phyloP scores from a whole-genome alignment of 2,329 filamentous ascomycete species.

The Pseudogymnoascus sp. region DNA sequence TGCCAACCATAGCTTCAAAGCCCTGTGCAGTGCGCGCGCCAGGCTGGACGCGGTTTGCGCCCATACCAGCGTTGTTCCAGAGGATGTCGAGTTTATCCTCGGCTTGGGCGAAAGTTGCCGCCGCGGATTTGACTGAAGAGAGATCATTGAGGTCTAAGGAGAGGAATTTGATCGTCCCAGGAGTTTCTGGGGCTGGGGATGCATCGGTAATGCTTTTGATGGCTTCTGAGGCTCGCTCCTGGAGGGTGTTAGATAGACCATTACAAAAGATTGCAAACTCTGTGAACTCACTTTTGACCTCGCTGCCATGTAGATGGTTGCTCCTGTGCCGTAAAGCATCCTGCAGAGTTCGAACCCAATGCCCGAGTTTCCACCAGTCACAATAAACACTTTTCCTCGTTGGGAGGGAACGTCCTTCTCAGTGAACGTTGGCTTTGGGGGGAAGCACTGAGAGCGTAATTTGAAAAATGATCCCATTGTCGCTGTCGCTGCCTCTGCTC shows the following conservation, averaged over 20 bases:
- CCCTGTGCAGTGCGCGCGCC: constrained; percentile 10
- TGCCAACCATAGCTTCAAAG: constrained; percentile 14
- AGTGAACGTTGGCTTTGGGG: constrained; percentile 33
- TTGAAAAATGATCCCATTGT: background rate
- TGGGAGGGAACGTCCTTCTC: constrained; percentile 33
- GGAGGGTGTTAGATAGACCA: background rate
- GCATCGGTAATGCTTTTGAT: constrained; percentile 31
- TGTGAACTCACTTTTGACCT: constrained; percentile 25
- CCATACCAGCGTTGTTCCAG: constrained; percentile 22
- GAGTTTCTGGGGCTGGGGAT: constrained; percentile 28
- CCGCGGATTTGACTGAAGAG: constrained; percentile 20
- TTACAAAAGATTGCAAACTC: background rate
- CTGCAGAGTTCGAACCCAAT: constrained; percentile 39
- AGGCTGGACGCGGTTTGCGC: constrained; percentile 7
- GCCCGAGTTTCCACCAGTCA: constrained; percentile 32
- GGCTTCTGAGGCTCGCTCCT: constrained; percentile 30
- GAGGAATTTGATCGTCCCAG: constrained; percentile 28
- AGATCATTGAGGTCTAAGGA: constrained; percentile 29
- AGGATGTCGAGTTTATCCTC: constrained; percentile 20
- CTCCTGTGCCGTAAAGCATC: constrained; percentile 42
- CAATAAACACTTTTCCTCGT: constrained; percentile 31
- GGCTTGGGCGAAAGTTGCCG: constrained; percentile 15
- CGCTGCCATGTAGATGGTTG: constrained; percentile 40
- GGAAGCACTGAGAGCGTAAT: constrained; percentile 21
- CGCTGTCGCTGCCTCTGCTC: too few species aligned